Evolutionary conservation across 495 filamentous ascomycete species (phyloP), one percentile per base, ranked within the genome.

Genomic region (Apodospora peruviana): DNA sequence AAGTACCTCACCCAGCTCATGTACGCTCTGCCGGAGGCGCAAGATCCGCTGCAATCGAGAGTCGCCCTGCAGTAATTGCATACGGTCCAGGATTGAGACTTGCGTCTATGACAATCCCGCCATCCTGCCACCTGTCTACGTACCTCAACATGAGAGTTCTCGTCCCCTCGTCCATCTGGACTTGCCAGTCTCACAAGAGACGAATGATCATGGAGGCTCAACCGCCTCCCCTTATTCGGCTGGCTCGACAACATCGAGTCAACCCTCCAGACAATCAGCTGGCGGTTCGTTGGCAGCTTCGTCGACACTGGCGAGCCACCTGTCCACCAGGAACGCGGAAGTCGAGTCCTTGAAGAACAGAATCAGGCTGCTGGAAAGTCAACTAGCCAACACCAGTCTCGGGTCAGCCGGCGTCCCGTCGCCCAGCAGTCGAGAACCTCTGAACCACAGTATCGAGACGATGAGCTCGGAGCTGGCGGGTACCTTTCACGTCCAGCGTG

Each of bases 311-410:
- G n/a, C n/a, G n/a, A n/a, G n/a, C n/a, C n/a, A n/a, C n/a, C n/a
- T n/a, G n/a, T 10, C 18, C 39, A 21, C 3, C 18, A 20, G 11
- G 7, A 23, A 7, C 20, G 11, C 42, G 23, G 70, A 77, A 21
- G 41, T 69, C 16, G 67, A 75, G 48, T 57, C 51, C 1, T 40
- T 77, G 40, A 68, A 59, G 42, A 52, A 11, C 16, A 60, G 60
- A 52, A 68, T 80, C 14, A 57, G 48, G 29, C 52, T 73, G 14
- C 73, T 79, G 11, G 73, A 80, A 55, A 65, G 72, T 11, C 67
- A 74, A 50, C 46, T 79, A 18, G 58, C 64, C 3, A 67, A 57
- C 17, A 8, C 39, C 17, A 41, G 5, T 5, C 17, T 16, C 17
- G 17, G 14, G 5, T 37, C 35, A 9, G 17, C 14, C 4, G 4